Evolutionary conservation across 768 basidiomycete species (phyloP).

Genomic region (Cantharellus anzutake): DNA sequence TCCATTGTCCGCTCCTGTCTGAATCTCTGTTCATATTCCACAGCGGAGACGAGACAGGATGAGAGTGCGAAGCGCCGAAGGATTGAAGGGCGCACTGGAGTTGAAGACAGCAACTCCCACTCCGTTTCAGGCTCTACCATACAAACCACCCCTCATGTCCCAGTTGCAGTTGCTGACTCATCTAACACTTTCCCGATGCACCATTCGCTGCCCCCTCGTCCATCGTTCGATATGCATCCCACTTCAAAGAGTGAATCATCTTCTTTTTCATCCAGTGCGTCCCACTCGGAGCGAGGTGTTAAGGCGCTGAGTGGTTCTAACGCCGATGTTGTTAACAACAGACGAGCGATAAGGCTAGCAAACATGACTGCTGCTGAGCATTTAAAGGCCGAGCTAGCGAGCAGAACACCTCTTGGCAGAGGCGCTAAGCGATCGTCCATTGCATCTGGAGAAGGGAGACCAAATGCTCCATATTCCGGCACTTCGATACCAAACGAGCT

Average conservation of each 20-base stretch:
- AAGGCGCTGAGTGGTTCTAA: slow-evolving; percentile 56
- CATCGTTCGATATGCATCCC: slow-evolving; percentile 27
- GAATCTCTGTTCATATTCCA: background rate
- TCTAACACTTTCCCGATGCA: slow-evolving; percentile 19
- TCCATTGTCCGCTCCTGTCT: slow-evolving; percentile 6
- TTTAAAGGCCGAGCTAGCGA: slow-evolving; percentile 72
- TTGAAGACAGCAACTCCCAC: slow-evolving; percentile 15
- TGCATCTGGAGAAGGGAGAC: slow-evolving; percentile 15
- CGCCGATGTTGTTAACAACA: slow-evolving; percentile 75
- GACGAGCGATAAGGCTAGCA: slow-evolving; percentile 80
- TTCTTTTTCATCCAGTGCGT: slow-evolving; percentile 4
- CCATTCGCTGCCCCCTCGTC: slow-evolving; percentile 46
- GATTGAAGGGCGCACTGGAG: slow-evolving; percentile 25
- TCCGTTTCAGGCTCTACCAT: slow-evolving; percentile 2
- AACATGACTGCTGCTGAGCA: slow-evolving; percentile 93
- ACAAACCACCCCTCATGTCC: slow-evolving; percentile 6
- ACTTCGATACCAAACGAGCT: slow-evolving; percentile 8
- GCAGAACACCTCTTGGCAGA: slow-evolving; percentile 16
- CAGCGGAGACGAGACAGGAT: slow-evolving; percentile 88
- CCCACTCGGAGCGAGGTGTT: slow-evolving; percentile 9
- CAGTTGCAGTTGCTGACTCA: slow-evolving; percentile 4
- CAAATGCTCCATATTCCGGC: slow-evolving; percentile 7
- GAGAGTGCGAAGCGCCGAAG: slow-evolving; percentile 78
- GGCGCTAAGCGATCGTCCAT: slow-evolving; percentile 19
- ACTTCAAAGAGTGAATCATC: slow-evolving; percentile 11